These are phyloP conservation scores for Grosmannia serpens DNA, from an alignment of 2,329 filamentous ascomycete species.

Conservation along the genomic window DNA sequence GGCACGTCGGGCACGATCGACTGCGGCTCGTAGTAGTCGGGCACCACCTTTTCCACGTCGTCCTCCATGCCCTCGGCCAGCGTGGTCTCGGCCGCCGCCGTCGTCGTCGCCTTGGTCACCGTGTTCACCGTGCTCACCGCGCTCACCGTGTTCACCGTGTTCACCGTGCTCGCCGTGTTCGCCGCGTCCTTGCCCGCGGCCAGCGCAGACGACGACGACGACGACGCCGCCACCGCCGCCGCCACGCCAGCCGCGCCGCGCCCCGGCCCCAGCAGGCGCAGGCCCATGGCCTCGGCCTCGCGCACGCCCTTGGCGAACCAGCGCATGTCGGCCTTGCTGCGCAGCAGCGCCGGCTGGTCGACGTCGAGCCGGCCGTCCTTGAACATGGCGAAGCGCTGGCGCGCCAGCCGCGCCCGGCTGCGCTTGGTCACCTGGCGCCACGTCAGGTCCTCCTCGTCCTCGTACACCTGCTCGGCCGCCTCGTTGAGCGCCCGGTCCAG, in stretches of 20 bases:
- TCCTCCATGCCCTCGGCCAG: conserved; percentile 92
- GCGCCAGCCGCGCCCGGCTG: conserved; percentile 74
- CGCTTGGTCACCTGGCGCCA: conserved; percentile 99
- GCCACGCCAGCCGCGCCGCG: neutral
- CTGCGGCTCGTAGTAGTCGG: conserved; percentile 88
- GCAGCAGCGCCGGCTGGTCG: conserved; percentile 77
- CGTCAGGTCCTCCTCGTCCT: conserved; percentile 92
- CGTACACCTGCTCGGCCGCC: conserved; percentile 62
- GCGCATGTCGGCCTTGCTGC: conserved; percentile 81
- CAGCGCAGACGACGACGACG: neutral
- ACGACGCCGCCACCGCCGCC: neutral
- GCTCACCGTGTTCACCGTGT: too few relatives aligned
- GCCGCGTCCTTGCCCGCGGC: conserved; percentile 13
- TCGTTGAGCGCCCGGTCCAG: conserved; percentile 53
- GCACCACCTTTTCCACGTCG: conserved; percentile 71
- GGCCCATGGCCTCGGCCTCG: conserved; percentile 44
- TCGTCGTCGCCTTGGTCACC: conserved; percentile 20
- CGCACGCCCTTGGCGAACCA: conserved; percentile 73
- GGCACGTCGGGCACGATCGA: conserved; percentile 78
- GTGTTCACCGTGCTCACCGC: too few relatives aligned
- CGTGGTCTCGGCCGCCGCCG: conserved; percentile 43
- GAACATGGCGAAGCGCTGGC: conserved; percentile 78
- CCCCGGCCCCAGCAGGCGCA: conserved; percentile 20
- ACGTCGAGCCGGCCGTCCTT: conserved; percentile 71
- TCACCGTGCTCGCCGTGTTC: too few relatives aligned